Percentiles rank a stretch among this genome's conserved stretches.
phyloP scores from a whole-genome alignment of 164 flowering plant genomes.

The Euptelea pleiosperma region DNA sequence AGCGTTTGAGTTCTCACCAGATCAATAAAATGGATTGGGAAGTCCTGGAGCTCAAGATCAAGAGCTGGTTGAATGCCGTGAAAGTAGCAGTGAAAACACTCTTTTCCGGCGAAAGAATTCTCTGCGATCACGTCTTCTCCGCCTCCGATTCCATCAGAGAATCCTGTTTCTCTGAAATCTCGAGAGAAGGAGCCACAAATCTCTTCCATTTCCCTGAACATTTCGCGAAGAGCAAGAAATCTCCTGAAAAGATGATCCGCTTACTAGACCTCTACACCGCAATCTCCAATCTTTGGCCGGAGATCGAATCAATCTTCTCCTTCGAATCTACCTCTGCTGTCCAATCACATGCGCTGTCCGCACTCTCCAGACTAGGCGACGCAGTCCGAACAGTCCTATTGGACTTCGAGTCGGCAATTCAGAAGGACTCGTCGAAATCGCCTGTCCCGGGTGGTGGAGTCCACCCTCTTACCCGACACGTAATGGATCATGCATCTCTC shows the following conservation, averaged over 20 bases:
- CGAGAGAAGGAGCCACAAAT: constrained; percentile 45
- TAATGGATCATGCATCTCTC: constrained; percentile 40
- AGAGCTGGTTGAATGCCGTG: constrained; percentile 53
- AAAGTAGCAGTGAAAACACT: constrained; percentile 45
- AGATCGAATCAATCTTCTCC: constrained; percentile 58
- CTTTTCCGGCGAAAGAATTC: constrained; percentile 57
- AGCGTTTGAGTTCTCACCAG: constrained; percentile 25
- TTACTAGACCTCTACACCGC: constrained; percentile 59
- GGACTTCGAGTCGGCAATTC: constrained; percentile 50
- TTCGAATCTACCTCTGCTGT: constrained; percentile 43
- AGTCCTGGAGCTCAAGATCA: constrained; percentile 44
- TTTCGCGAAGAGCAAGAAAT: constrained; percentile 39
- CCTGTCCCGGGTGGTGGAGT: constrained; percentile 44
- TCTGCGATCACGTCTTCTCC: constrained; percentile 66
- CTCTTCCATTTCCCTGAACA: constrained; percentile 58
- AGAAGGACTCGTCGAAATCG: constrained; percentile 46
- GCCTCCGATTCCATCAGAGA: constrained; percentile 42
- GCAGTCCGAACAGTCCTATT: constrained; percentile 39
- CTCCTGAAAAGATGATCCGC: constrained; percentile 55
- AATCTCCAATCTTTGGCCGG: constrained; percentile 47
- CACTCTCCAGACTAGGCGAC: constrained; percentile 49
- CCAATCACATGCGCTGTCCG: constrained; percentile 37
- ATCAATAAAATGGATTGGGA: constrained; percentile 65
- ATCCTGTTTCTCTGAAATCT: constrained; percentile 55
- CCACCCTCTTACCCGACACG: constrained; percentile 45